Evolutionary conservation across 306 rosid genomes (phyloP).

Genomic region (Cotoneaster glaucophyllus): DNA sequence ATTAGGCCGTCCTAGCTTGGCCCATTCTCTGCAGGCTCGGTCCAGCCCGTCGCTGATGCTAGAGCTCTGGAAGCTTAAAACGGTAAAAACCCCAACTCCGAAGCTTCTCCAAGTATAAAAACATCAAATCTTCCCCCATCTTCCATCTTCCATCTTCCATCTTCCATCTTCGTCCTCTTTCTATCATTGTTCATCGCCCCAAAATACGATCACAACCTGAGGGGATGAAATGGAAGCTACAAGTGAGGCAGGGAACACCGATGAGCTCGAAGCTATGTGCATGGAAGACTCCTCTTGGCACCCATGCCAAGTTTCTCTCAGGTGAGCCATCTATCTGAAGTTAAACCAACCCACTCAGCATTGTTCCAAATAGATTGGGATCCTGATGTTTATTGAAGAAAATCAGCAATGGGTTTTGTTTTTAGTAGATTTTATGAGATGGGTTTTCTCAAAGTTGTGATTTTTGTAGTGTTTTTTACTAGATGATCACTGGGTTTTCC

Average conservation of each 20-base stretch:
- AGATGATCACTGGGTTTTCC: neutral
- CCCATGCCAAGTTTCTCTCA: conserved; percentile 11
- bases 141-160: neutral
- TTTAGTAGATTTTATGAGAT: neutral
- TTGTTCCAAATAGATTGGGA: neutral
- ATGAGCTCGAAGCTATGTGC: conserved; percentile 12
- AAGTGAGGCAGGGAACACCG: neutral
- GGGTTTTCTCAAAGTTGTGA: neutral
- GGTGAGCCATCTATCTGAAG: neutral
- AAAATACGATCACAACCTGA: neutral
- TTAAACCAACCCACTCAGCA: neutral
- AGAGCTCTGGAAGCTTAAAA: neutral
- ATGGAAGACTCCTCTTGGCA: conserved; percentile 17
- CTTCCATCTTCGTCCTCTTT: neutral
- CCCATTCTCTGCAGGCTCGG: too few relatives aligned
- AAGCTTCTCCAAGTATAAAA: neutral
- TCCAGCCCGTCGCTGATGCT: too few relatives aligned
- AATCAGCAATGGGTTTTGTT: neutral
- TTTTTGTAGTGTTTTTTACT: neutral
- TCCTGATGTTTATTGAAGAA: neutral
- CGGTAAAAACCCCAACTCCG: neutral
- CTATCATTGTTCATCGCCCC: neutral
- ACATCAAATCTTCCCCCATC: neutral
- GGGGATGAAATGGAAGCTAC: neutral
- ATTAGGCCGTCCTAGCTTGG: too few relatives aligned